Evolutionary conservation across 805 yeast species (phyloP).

Genomic region (Candida palmyrensis): DNA sequence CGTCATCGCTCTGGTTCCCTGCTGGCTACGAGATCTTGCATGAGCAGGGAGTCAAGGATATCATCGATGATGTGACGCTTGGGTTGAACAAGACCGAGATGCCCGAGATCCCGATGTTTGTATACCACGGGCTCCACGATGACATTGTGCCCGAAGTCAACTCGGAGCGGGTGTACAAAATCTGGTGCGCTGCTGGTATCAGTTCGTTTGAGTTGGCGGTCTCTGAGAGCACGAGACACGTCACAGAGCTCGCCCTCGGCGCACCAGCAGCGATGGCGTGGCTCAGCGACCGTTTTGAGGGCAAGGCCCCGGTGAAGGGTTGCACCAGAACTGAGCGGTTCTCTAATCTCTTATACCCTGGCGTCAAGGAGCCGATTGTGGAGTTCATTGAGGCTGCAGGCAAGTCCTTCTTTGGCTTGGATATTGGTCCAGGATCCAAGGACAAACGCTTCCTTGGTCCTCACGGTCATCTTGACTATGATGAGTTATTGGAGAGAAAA

Average conservation of each 20-base stretch:
- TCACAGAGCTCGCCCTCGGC: constrained; percentile 13
- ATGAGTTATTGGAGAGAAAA: background rate
- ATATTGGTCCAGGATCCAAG: constrained; percentile 17
- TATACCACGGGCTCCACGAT: constrained; percentile 16
- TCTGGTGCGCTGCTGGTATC: constrained; percentile 21
- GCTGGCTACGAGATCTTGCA: constrained; percentile 5
- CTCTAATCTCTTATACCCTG: constrained; percentile 39
- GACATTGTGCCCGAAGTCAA: constrained; percentile 12
- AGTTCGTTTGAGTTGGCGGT: constrained; percentile 17
- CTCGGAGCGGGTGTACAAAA: constrained; percentile 12
- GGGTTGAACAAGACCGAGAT: constrained; percentile 7
- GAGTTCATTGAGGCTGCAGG: constrained; percentile 10
- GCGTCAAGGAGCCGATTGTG: constrained; percentile 40
- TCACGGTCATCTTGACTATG: too few species aligned
- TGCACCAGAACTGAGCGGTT: constrained; percentile 48
- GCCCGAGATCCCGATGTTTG: constrained; percentile 18
- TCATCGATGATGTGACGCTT: constrained; percentile 2
- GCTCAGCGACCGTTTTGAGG: constrained; percentile 14
- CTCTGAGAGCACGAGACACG: constrained; percentile 14
- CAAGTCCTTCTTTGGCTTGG: constrained; percentile 11
- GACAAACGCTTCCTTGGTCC: too few species aligned
- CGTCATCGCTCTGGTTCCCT: constrained; percentile 3
- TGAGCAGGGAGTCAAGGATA: background rate
- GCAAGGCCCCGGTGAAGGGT: constrained; percentile 43
- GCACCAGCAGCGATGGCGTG: constrained; percentile 16